Conservation (phyloP, 2,329 filamentous ascomycete genomes). For the Aspergillus ruber region DNA sequence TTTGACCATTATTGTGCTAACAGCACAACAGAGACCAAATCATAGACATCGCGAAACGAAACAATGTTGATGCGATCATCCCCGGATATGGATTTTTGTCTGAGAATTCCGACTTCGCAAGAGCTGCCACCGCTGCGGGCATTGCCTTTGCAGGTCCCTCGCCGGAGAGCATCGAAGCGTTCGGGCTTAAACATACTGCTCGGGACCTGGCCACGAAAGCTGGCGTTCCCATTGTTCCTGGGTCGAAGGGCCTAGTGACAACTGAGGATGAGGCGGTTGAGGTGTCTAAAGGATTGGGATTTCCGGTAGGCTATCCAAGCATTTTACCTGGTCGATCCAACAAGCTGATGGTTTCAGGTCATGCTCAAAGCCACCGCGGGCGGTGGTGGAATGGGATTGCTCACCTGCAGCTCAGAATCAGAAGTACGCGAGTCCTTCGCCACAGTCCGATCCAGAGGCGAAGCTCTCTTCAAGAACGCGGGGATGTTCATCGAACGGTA, state of each 20-base stretch:
- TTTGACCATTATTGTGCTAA: neutral
- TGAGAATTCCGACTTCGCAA: constrained; percentile 58
- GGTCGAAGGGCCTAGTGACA: constrained; percentile 44
- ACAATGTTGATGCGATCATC: constrained; percentile 52
- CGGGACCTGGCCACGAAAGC: constrained; percentile 48
- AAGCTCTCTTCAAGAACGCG: constrained; percentile 73
- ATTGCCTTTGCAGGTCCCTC: constrained; percentile 56
- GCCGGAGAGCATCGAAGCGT: constrained; percentile 47
- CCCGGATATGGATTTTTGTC: constrained; percentile 63
- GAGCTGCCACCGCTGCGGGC: constrained; percentile 46
- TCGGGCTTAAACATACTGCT: constrained; percentile 56
- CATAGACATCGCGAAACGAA: constrained; percentile 46
- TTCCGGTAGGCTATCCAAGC: constrained; percentile 33
- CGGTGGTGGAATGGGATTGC: constrained; percentile 79
- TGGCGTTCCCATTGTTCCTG: constrained; percentile 50
- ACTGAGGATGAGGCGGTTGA: constrained; percentile 43
- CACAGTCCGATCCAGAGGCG: constrained; percentile 68
- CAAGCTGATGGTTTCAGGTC: constrained; percentile 36
- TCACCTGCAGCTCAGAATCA: constrained; percentile 61
- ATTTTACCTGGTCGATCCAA: neutral
- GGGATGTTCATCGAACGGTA: constrained; percentile 82
- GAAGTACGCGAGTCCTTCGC: constrained; percentile 66
- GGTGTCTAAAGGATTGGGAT: constrained; percentile 42
- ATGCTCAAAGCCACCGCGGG: constrained; percentile 74
- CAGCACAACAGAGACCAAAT: constrained; percentile 24